A percentile compares a stretch with the other conserved stretches of the same genome.
Conservation (phyloP, 108 stramenopile genomes). For the Conticribra weissflogii region DNA sequence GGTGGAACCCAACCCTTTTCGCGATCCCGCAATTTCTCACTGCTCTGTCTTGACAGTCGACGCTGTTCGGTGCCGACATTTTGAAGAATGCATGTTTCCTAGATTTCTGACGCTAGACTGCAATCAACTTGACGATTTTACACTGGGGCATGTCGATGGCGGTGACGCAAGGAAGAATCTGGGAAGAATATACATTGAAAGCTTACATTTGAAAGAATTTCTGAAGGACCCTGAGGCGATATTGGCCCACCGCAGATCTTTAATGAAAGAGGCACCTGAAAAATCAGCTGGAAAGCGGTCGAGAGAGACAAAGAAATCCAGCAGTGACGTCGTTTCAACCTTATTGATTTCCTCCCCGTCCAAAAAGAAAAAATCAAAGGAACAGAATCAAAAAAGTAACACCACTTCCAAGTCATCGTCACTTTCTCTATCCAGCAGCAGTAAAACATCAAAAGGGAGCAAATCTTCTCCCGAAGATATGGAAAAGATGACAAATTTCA, state of each 20-base stretch:
- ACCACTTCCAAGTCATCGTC: not conserved
- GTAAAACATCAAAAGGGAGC: not conserved
- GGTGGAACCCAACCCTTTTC: not conserved
- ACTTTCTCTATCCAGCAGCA: not conserved
- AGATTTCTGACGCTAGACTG: constrained; percentile 30
- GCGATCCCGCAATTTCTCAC: not conserved
- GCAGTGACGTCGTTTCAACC: not conserved
- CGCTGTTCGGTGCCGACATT: constrained; percentile 22
- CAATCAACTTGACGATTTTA: constrained; percentile 36
- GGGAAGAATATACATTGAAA: constrained; percentile 30
- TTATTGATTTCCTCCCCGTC: not conserved
- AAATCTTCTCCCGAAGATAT: not conserved
- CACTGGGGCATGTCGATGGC: constrained; percentile 13
- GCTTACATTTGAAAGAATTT: constrained; percentile 37
- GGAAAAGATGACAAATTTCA: constrained; percentile 16
- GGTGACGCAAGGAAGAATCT: constrained; percentile 2
- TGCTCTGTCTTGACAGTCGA: constrained; percentile 4
- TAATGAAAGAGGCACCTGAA: constrained; percentile 3
- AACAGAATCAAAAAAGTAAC: not conserved
- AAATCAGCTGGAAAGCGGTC: constrained; percentile 20
- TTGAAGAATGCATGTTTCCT: constrained; percentile 45
- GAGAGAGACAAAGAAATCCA: not conserved
- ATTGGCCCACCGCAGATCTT: not conserved
- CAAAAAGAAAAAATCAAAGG: constrained; percentile 13
- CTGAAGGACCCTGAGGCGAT: constrained; percentile 33